Base-by-base conservation (phyloP, 73 alveolate species). In the Paramecium sexaurelia region DNA sequence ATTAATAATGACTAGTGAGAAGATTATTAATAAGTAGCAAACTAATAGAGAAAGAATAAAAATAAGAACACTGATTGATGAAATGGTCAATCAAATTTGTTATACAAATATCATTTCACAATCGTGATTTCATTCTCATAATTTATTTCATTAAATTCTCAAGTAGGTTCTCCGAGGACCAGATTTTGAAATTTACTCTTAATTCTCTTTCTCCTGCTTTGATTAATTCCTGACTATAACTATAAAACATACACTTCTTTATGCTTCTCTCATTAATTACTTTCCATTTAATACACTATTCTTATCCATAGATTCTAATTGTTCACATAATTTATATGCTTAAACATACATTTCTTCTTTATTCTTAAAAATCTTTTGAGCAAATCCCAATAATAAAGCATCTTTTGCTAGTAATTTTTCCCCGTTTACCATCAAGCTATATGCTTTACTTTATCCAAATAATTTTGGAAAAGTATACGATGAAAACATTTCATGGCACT, bases 401-500 rank as follows among this genome's bases (percentile, higher is more conserved):
- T 73, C 87, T 73, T 73, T 33, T 2, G 87, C 55, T 22, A 39
- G 9, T n/a, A 73, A 73, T 36, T 11, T 73, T 35, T 73, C 55
- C 3, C 87, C 55, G 15, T 36, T 73, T 2, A 73, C 32, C 66
- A 73, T 13, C 57, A 73, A 36, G 19, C 87, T 73, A 36, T n/a
- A 73, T 15, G 87, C 56, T 73, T 73, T 73, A 7, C 66, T 39
- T 9, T 33, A 17, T 15, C 87, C 87, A 17, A 73, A 73, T 5
- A 73, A 7, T 36, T 35, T 73, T 8, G 87, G 87, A 17, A 73
- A 73, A 13, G 87, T 73, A 39, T 73, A 36, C 1, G 36, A 33
- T 73, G 87, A 73, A 39, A 39, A 41, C 90, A 78, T 41, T 10
- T 78, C 90, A 41, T 45, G 90, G 41, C 73, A 20, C 83, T 61